Evolutionary conservation across 805 yeast genomes (phyloP), one percentile per base, ranked within the genome.

Genomic region (Saccharomycopsis synnaedendra): DNA sequence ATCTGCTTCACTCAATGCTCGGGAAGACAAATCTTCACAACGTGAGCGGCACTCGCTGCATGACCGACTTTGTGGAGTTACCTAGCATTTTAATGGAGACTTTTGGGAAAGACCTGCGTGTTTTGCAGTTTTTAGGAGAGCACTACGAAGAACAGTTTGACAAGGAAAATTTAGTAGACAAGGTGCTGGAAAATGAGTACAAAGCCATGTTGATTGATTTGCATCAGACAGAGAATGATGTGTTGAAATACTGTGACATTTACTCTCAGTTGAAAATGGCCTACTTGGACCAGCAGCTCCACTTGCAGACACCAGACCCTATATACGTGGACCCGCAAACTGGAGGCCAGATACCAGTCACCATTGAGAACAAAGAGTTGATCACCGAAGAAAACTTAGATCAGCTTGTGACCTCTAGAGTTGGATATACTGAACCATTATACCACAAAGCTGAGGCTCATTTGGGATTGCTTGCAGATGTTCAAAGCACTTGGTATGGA

Each of bases 81-180:
- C 98, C 98, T 1, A 87, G 96, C 9, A 90, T 93, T n/a, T 63
- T 93, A 47, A 90, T 89, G 95, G 98, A 93, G 61, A 82, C 80
- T 56, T 93, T 93, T 65, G 89, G 95, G 28, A 76, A 79, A 42
- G 90, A 85, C 60, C 78, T 82, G 6, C 68, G 88, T 40, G 96
- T 93, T 0, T 64, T 93, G 40, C 67, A 75, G 43, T 65, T 76
- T 31, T 84, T 85, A 56, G 95, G 95, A 1, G 68, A 72, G 42
- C 95, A 89, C 62, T 70, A 78, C 57, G 63, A 68, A 50, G 43
- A 39, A 4, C 9, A 35, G 10, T 43, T 39, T 5, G 32, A 27
- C 28, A 32, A 33, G 11, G 34, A 27, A 10, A 19, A 19, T 29
- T 11, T 42, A 29, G 48, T 39, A 36, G 46, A 50, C 5, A 19